phyloP scores from a whole-genome alignment of 73 alveolate species.

The Paramecium primaurelia region DNA sequence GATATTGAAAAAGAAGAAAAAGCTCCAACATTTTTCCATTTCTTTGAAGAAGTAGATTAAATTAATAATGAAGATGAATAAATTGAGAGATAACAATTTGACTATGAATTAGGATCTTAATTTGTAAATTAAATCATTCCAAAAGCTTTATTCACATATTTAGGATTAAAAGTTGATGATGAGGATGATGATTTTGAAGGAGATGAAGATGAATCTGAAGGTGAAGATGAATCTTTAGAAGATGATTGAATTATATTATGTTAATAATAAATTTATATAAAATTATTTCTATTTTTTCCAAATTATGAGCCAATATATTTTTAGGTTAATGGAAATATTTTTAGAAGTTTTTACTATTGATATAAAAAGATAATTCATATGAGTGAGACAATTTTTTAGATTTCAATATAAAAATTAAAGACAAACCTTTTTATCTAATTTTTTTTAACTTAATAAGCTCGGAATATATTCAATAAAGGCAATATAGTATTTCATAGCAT shows the following conservation, averaged over 20 bases:
- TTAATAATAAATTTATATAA: background rate
- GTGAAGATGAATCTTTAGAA: background rate
- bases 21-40: conserved; percentile 41
- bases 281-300: background rate
- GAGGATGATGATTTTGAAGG: background rate
- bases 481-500: background rate
- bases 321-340: background rate
- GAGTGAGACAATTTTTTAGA: background rate
- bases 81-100: background rate
- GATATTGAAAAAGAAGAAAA: conserved; percentile 25
- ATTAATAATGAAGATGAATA: background rate
- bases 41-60: background rate
- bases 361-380: background rate
- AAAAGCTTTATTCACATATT: background rate
- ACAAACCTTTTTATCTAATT: background rate
- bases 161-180: background rate
- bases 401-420: background rate
- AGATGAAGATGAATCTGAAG: background rate
- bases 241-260: conserved; percentile 2
- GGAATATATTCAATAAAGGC: background rate
- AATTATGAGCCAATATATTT: background rate
- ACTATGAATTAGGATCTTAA: background rate
- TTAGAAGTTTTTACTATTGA: background rate
- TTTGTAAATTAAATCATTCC: background rate
- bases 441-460: background rate